phyloP scores from a whole-genome alignment of 345 rosid genomes.

The Angophora floribunda region DNA sequence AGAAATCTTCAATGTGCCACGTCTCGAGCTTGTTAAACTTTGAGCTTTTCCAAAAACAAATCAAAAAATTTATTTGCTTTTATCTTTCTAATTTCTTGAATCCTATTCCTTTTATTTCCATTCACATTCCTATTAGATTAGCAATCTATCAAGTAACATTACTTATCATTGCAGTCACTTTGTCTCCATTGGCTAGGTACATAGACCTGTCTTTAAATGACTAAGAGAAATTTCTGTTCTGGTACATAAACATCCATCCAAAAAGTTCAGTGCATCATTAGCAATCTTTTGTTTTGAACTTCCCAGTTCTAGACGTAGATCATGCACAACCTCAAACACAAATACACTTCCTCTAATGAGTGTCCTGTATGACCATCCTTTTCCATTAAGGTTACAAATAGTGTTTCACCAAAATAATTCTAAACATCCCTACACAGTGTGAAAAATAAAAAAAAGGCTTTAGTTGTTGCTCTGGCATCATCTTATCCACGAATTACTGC shows the following conservation, averaged over 20 bases:
- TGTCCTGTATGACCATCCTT: neutral
- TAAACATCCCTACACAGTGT: neutral
- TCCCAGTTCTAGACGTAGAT: neutral
- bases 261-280: rapidly evolving
- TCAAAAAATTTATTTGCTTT: neutral
- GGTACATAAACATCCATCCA: neutral
- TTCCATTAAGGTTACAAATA: neutral
- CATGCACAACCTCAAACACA: neutral
- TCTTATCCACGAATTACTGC: neutral
- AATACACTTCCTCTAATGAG: neutral
- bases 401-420: neutral
- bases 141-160: neutral
- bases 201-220: neutral
- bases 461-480: neutral
- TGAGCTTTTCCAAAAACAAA: neutral
- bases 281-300: neutral
- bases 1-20: neutral
- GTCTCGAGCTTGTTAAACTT: neutral
- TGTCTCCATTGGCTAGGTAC: neutral
- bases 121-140: neutral
- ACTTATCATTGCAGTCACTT: neutral
- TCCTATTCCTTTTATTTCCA: neutral
- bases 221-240: neutral
- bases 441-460: neutral
- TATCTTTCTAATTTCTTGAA: neutral